Evolutionary conservation across 805 yeast species (phyloP), one percentile per base, ranked within the genome.

Genomic region (Zygotorulaspora sp.): DNA sequence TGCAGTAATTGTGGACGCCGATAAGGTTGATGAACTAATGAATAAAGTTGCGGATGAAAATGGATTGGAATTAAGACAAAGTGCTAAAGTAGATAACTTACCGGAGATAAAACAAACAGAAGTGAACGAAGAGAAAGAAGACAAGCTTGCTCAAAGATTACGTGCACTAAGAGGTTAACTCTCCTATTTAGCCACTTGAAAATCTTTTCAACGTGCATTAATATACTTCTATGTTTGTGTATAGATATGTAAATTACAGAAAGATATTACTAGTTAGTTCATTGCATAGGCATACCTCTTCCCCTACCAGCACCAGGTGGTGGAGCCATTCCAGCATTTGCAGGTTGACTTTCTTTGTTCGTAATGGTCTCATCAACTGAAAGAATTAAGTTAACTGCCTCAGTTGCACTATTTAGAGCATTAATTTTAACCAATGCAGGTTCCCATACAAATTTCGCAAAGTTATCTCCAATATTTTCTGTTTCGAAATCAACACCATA

Each of bases 41-140:
- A 87, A 73, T 55, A 87, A 85, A 60, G 89, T 92, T 11, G 97
- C 97, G 0, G 97, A 90, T 58, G 97, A 90, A 58, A 97, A 96
- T 0, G 99, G 98, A 2, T 69, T 92, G 29, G 97, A 92, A 58
- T 71, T 89, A 68, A 80, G 81, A 52, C 97, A 89, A 52, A 82
- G 86, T 35, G 76, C 94, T 45, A 71, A 67, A 11, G 62, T 67
- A 18, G 69, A 68, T 20, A 52, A 61, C 3, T 61, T 68, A 5
- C 75, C 76, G 31, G 83, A 77, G 44, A 77, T 87, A 11, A 72
- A 70, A 9, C 65, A 70, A 4, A 51, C 71, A 11, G 49, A 50
- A 3, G 70, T 72, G 19, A 62, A 72, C 22, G 84, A 75, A 36
- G 95, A 84, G 49, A 82, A 83, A 48, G 97, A 90, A 63, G 96